phyloP scores from a whole-genome alignment of 768 basidiomycete species.

The Botryobasidium botryosum region DNA sequence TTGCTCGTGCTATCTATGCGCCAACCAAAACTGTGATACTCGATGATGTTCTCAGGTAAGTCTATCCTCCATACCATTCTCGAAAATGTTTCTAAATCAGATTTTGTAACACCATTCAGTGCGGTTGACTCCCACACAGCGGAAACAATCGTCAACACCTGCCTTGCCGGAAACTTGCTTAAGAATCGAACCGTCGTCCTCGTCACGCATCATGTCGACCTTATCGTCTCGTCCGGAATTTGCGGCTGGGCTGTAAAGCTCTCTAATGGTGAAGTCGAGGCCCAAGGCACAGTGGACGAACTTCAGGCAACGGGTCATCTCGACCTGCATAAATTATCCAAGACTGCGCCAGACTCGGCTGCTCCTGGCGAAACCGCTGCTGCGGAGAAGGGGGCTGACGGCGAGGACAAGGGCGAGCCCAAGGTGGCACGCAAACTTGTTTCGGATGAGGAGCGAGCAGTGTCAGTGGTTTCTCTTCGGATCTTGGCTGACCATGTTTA shows the following conservation, averaged over 20 bases:
- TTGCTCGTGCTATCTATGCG: constrained; percentile 28
- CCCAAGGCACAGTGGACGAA: constrained; percentile 23
- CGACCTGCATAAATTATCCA: constrained; percentile 17
- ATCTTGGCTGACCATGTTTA: neutral
- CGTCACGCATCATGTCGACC: constrained; percentile 73
- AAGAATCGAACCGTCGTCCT: constrained; percentile 46
- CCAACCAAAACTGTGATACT: constrained; percentile 29
- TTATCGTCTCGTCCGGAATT: constrained; percentile 51
- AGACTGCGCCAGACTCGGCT: constrained; percentile 16
- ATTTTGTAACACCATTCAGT: constrained; percentile 1
- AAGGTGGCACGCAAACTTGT: constrained; percentile 14
- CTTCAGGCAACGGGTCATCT: constrained; percentile 22
- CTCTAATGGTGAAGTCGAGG: constrained; percentile 25
- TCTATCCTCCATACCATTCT: neutral
- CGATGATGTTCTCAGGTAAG: constrained; percentile 25
- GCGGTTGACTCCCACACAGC: constrained; percentile 47
- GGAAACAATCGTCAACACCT: constrained; percentile 41
- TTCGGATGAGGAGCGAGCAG: constrained; percentile 20
- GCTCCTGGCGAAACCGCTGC: neutral
- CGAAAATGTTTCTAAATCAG: neutral
- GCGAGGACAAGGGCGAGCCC: neutral
- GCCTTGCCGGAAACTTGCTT: constrained; percentile 50
- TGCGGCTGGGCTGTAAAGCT: constrained; percentile 1
- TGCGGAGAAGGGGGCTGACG: neutral
- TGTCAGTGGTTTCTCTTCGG: constrained; percentile 4